A percentile compares a stretch with the other conserved stretches of the same genome.
Conservation (phyloP, 176 grass and related monocot species). For the Saccharum officinarum region DNA sequence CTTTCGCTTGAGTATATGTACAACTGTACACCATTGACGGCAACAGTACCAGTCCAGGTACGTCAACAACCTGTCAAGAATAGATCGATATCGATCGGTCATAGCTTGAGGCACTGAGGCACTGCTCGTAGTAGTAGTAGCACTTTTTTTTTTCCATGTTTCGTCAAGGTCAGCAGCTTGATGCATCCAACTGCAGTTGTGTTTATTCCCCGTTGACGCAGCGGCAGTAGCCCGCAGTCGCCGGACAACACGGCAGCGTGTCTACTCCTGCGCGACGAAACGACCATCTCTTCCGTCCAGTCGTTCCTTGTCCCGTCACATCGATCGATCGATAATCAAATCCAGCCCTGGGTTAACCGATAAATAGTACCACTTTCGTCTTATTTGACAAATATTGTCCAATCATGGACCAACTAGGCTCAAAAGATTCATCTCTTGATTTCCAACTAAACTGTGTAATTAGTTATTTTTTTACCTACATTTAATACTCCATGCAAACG, state of each 20-base stretch:
- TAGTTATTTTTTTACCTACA: too few relatives aligned
- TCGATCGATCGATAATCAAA: neutral
- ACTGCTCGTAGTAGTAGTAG: neutral
- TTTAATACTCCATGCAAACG: too few relatives aligned
- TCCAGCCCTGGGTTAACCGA: too few relatives aligned
- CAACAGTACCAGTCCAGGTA: neutral
- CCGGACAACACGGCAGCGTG: conserved; percentile 7
- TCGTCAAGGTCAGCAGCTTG: conserved; percentile 12
- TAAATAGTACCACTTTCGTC: too few relatives aligned
- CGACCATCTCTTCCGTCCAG: neutral
- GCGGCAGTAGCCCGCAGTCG: neutral
- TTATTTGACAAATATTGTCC: too few relatives aligned
- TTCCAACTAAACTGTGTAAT: too few relatives aligned
- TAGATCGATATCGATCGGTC: neutral
- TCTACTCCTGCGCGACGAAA: neutral
- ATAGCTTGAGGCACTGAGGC: neutral
- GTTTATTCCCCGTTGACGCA: neutral
- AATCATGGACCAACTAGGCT: too few relatives aligned
- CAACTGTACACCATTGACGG: neutral
- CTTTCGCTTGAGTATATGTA: neutral
- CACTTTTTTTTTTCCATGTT: neutral
- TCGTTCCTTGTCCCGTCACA: neutral
- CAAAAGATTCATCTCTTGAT: too few relatives aligned
- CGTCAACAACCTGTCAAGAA: neutral
- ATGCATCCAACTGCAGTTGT: neutral